A percentile compares a stretch with the other conserved stretches of the same genome.
These are phyloP conservation scores for Phyllostachys edulis DNA, from an alignment of 176 grass and related monocot species.

Conservation along the genomic window DNA sequence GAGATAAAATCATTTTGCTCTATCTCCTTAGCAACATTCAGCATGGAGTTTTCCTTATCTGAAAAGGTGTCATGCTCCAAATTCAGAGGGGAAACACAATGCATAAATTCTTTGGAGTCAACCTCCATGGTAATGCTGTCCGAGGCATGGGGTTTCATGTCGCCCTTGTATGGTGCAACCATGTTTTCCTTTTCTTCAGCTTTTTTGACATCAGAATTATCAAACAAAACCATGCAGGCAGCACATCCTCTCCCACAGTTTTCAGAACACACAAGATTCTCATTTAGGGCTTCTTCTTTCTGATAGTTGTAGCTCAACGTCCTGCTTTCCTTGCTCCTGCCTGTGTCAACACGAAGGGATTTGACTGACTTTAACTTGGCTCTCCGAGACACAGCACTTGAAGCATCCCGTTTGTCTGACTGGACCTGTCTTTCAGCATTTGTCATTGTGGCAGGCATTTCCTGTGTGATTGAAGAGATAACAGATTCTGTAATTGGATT, in stretches of 20 bases:
- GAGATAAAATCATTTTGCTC: background rate
- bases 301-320: conserved; percentile 26
- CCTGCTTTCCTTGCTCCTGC: conserved; percentile 46
- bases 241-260: conserved; percentile 39
- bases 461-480: conserved; percentile 33
- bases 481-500: conserved; percentile 41
- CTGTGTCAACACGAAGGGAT: conserved; percentile 65
- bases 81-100: conserved; percentile 1
- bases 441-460: conserved; percentile 8
- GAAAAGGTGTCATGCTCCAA: background rate
- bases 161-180: conserved; percentile 46
- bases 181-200: conserved; percentile 48
- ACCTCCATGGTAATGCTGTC: conserved; percentile 34
- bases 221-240: conserved; percentile 47
- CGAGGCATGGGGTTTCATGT: conserved; percentile 42
- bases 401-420: conserved; percentile 36
- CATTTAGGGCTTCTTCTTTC: conserved; percentile 38
- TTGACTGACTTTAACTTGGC: conserved; percentile 74
- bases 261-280: conserved; percentile 38
- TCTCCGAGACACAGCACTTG: conserved; percentile 49
- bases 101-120: background rate
- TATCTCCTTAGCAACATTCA: conserved; percentile 11
- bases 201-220: conserved; percentile 41
- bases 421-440: conserved; percentile 15
- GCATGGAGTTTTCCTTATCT: conserved; percentile 29